Evolutionary conservation across 2,329 filamentous ascomycete species (phyloP), one percentile per base, ranked within the genome.

Genomic region (Hypoxylon sp.): DNA sequence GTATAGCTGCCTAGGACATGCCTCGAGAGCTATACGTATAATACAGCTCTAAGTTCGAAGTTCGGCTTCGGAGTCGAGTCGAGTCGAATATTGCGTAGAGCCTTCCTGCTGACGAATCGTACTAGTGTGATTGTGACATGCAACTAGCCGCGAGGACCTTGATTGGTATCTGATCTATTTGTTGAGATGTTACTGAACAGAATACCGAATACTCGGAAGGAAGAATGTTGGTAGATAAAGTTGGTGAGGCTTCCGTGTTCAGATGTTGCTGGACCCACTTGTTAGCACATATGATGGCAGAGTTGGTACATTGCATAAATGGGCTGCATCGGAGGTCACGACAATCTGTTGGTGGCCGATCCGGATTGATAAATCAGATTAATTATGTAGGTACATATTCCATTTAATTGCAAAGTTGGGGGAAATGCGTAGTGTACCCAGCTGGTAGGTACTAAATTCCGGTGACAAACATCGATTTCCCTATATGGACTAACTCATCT

Each of bases 231-330:
- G 32, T 41, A 14, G 41, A 32, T 52, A 49, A 30, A 52, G 46
- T 48, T 66, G 52, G 38, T 67, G 51, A 70, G 55, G 49, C 51
- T 62, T 56, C 53, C 60, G 60, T 69, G 60, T 53, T 59, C 58
- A 67, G 43, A 58, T 60, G 57, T 32, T 61, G 46, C 30, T 61
- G 48, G 63, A 61, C 49, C 45, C 62, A 65, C 50, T 36, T 21
- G 17, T 55, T 61, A 57, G 38, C 14, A 53, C 14, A 23, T 14
- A 36, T 5, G 17, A 25, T 49, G 30, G 43, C 17, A 17, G 41
- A 50, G n/a, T n/a, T n/a, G n/a, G n/a, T 57, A 19, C 28, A 51
- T 28, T 59, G 34, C 21, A 45, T 58, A 55, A 28, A 34, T 60
- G 10, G 28, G 19, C 30, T 53, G 58, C 48, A 46, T 51, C 50